These are phyloP conservation scores for Trichoderma arundinaceum DNA, from an alignment of 2,329 filamentous ascomycete genomes.

Conservation along the genomic window DNA sequence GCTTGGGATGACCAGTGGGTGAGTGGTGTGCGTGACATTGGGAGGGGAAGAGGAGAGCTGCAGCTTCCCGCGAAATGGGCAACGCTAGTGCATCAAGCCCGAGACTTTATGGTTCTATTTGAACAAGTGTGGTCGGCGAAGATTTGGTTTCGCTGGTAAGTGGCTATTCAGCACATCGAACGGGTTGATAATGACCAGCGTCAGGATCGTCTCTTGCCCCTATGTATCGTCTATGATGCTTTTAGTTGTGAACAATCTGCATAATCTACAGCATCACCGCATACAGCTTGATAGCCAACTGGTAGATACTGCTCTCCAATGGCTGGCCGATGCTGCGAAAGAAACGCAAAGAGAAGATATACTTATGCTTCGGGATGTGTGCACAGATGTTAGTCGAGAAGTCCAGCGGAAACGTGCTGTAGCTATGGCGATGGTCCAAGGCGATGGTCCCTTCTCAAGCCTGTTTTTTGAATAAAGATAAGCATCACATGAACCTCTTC, in stretches of 20 bases:
- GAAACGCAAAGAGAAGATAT: not conserved
- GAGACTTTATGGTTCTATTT: not conserved
- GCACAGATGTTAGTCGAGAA: not conserved
- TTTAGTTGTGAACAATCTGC: not conserved
- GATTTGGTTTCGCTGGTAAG: conserved; percentile 1
- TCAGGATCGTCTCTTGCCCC: not conserved
- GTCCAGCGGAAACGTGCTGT: not conserved
- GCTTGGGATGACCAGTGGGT: not conserved
- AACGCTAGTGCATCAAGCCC: not conserved
- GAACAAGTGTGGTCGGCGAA: not conserved
- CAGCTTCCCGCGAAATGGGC: not conserved
- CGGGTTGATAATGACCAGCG: not conserved
- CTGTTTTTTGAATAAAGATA: not conserved
- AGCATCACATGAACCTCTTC: not conserved
- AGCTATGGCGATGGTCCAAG: not conserved
- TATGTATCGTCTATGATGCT: not conserved
- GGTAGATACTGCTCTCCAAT: not conserved
- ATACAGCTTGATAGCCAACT: not conserved
- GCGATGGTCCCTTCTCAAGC: not conserved
- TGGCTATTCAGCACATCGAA: not conserved
- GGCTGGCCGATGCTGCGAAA: not conserved
- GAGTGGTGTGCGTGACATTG: not conserved
- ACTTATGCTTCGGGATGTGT: not conserved
- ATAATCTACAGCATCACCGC: not conserved
- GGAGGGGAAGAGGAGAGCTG: not conserved